Conservation (phyloP, 345 rosid species). For the Nephelium lappaceum region DNA sequence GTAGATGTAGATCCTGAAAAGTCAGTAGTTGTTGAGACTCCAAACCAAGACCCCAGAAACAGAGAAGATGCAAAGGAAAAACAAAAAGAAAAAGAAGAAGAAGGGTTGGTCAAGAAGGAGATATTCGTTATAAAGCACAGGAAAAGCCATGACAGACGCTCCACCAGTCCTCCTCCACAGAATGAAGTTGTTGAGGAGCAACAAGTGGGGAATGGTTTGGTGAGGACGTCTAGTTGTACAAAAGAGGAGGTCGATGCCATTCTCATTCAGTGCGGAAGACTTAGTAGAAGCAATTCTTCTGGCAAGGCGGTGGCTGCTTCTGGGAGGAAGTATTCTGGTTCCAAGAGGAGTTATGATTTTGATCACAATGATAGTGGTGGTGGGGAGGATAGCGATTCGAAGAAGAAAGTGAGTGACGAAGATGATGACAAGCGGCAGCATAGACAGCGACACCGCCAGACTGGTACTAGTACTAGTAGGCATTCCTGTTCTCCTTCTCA, state of each 20-base stretch:
- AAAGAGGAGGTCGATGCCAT: constrained; percentile 94
- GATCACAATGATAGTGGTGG: constrained; percentile 43
- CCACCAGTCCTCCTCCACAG: constrained; percentile 29
- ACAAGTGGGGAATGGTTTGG: constrained; percentile 23
- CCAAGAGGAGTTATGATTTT: constrained; percentile 87
- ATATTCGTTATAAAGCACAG: constrained; percentile 83
- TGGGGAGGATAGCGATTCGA: constrained; percentile 25
- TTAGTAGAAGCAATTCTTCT: constrained; percentile 81
- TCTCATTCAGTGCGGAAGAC: constrained; percentile 88
- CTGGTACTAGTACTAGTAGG: constrained; percentile 35
- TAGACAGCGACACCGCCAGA: constrained; percentile 58
- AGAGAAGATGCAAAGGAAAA: constrained; percentile 9
- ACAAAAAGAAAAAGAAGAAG: constrained; percentile 21
- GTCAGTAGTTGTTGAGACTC: constrained; percentile 8
- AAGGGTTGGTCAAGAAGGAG: constrained; percentile 54
- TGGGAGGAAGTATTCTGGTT: constrained; percentile 69
- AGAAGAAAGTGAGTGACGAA: constrained; percentile 30
- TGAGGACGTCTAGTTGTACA: constrained; percentile 60
- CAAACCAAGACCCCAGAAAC: neutral
- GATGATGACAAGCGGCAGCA: constrained; percentile 44
- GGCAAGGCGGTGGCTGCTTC: constrained; percentile 43
- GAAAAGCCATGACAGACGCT: constrained; percentile 66
- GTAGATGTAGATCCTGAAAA: constrained; percentile 19
- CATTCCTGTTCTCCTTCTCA: constrained; percentile 39
- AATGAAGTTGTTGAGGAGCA: constrained; percentile 13